Conservation (phyloP, 1,139 yeast species). For the Petasospora rhodanensis region DNA sequence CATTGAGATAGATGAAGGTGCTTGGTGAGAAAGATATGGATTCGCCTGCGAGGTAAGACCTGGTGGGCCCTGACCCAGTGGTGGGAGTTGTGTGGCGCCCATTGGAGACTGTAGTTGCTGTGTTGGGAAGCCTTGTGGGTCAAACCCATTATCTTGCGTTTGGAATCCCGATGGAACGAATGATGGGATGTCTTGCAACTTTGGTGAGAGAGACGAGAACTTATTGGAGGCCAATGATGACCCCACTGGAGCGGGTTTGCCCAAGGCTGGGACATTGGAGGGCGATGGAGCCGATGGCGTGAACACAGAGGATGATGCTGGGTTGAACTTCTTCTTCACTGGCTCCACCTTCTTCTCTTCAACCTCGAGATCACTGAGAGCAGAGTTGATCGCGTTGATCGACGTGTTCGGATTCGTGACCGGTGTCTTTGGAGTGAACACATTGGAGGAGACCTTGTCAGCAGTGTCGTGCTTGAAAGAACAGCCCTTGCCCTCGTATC, state of each 20-base stretch:
- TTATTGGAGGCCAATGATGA: conserved; percentile 39
- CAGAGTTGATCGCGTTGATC: conserved; percentile 11
- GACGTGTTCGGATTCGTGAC: conserved; percentile 2
- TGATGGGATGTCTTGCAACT: conserved; percentile 49
- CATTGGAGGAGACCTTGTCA: no score
- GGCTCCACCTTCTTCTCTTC: no score
- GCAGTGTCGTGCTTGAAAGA: conserved; percentile 61
- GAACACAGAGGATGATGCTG: conserved; percentile 29
- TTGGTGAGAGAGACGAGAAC: conserved; percentile 48
- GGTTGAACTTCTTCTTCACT: conserved; percentile 28
- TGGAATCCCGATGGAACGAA: conserved; percentile 55
- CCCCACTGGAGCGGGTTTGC: no score
- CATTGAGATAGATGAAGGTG: no score
- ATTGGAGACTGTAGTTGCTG: no score
- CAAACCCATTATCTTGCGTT: no score
- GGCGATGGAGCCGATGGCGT: conserved; percentile 21
- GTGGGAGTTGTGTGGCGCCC: no score
- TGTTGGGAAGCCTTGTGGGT: no score
- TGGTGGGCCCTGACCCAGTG: no score
- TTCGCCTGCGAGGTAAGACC: no score
- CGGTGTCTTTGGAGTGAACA: not conserved
- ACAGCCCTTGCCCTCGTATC: conserved; percentile 86
- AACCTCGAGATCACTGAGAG: conserved; percentile 3
- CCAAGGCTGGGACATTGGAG: conserved; percentile 14
- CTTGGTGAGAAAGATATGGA: conserved; percentile 5